phyloP scores from a whole-genome alignment of 495 filamentous ascomycete genomes.

The Penicillium taxi region DNA sequence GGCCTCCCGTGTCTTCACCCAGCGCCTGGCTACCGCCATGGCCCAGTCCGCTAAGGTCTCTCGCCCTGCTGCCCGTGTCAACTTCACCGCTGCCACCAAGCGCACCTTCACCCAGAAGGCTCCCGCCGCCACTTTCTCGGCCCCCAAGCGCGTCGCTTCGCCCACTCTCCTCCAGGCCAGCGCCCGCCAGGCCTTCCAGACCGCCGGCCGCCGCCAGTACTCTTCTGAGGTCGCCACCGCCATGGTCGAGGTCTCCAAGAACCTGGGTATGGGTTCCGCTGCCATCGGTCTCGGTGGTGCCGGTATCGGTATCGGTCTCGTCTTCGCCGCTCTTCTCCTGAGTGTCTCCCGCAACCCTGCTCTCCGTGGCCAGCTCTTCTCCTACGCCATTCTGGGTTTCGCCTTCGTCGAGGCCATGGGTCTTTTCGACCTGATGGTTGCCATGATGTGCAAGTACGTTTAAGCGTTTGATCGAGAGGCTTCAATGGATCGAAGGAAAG shows the following conservation, averaged over 20 bases:
- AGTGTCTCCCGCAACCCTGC: constrained; percentile 83
- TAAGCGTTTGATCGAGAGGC: constrained; percentile 26
- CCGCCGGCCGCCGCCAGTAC: constrained; percentile 57
- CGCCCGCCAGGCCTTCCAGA: constrained; percentile 56
- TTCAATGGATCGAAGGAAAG: constrained; percentile 12
- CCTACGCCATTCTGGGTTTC: constrained; percentile 89
- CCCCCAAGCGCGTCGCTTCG: constrained; percentile 61
- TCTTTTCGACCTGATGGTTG: constrained; percentile 90
- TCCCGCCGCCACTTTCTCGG: constrained; percentile 40
- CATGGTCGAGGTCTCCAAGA: constrained; percentile 82
- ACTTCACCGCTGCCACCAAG: constrained; percentile 55
- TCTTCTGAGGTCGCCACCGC: constrained; percentile 74
- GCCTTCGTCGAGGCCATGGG: constrained; percentile 91
- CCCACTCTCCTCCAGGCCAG: constrained; percentile 52
- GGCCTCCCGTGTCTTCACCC: constrained; percentile 64
- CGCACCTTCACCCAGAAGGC: constrained; percentile 54
- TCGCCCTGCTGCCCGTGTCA: constrained; percentile 57
- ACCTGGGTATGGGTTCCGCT: constrained; percentile 76
- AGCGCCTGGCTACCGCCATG: constrained; percentile 67
- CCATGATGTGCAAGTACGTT: constrained; percentile 72
- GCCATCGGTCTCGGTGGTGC: constrained; percentile 86
- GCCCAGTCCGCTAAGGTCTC: constrained; percentile 61
- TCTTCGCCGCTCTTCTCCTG: constrained; percentile 79
- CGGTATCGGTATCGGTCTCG: constrained; percentile 87
- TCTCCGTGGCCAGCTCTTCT: constrained; percentile 85